phyloP scores from a whole-genome alignment of 441 rosid species.

The Biscutella laevigata region DNA sequence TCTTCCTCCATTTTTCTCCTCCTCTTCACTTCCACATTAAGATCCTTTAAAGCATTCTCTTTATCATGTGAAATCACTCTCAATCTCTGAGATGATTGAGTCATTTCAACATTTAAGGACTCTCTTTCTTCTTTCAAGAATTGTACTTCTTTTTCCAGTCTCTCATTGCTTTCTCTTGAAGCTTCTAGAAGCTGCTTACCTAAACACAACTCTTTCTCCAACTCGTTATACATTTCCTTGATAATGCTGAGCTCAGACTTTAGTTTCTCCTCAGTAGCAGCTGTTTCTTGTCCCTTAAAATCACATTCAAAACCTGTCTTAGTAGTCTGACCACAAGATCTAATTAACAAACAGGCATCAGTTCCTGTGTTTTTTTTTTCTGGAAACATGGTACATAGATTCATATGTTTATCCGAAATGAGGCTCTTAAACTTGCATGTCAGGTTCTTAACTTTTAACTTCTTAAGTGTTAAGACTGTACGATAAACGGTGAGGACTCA shows the following conservation, averaged over 20 bases:
- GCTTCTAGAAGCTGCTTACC: conserved; percentile 39
- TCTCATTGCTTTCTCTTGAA: conserved; percentile 40
- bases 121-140: conserved; percentile 54
- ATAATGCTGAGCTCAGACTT: conserved; percentile 37
- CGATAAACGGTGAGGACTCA: neutral
- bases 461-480: neutral
- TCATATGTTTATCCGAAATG: neutral
- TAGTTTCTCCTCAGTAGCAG: conserved; percentile 33
- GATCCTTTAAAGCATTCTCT: conserved; percentile 51
- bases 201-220: conserved; percentile 39
- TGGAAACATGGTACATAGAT: neutral
- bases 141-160: conserved; percentile 49
- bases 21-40: conserved; percentile 42
- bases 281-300: conserved; percentile 46
- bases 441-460: neutral
- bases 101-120: conserved; percentile 27
- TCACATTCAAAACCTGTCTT: conserved; percentile 36
- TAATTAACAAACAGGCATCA: conserved; percentile 3
- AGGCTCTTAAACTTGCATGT: neutral
- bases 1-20: conserved; percentile 61
- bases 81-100: conserved; percentile 35
- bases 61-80: conserved; percentile 33
- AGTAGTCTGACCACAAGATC: conserved; percentile 17
- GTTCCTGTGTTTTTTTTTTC: neutral
- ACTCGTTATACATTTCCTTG: conserved; percentile 37